phyloP scores from a whole-genome alignment of 495 filamentous ascomycete genomes.

The Penicillium taxi region DNA sequence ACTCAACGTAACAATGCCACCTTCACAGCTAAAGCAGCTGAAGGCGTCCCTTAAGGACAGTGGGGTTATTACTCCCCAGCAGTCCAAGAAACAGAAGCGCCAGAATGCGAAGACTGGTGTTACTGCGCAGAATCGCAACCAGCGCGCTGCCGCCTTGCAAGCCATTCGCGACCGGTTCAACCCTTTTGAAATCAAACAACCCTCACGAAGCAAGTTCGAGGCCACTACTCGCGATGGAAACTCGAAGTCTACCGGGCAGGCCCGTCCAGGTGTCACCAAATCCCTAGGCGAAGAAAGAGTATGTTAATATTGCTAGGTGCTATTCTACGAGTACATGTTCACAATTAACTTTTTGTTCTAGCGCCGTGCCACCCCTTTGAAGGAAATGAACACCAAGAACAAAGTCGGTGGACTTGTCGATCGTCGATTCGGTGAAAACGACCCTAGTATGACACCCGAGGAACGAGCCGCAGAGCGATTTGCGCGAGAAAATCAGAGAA shows the following conservation, averaged over 20 bases:
- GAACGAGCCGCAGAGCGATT: slow-evolving; percentile 89
- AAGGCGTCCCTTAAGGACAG: slow-evolving; percentile 82
- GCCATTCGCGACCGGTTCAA: slow-evolving; percentile 92
- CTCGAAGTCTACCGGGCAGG: slow-evolving; percentile 42
- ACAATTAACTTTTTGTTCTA: slow-evolving; percentile 23
- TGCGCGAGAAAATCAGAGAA: slow-evolving; percentile 68
- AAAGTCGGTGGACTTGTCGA: slow-evolving; percentile 91
- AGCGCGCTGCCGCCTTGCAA: slow-evolving; percentile 64
- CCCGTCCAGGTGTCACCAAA: slow-evolving; percentile 75
- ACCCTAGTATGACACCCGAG: slow-evolving; percentile 87
- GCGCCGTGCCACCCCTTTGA: slow-evolving; percentile 70
- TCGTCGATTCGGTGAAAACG: slow-evolving; percentile 90
- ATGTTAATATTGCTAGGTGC: slow-evolving; percentile 19
- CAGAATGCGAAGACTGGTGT: slow-evolving; percentile 58
- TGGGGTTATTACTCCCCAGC: slow-evolving; percentile 77
- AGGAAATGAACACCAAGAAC: slow-evolving; percentile 76
- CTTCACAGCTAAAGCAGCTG: slow-evolving; percentile 92
- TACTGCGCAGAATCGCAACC: slow-evolving; percentile 56
- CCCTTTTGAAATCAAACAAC: slow-evolving; percentile 84
- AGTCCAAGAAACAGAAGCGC: slow-evolving; percentile 86
- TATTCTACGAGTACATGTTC: neutral
- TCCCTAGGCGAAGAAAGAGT: slow-evolving; percentile 81
- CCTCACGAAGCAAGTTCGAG: slow-evolving; percentile 66
- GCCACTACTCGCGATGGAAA: slow-evolving; percentile 51
- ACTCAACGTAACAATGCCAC: slow-evolving; percentile 57